Evolutionary conservation across 495 filamentous ascomycete species (phyloP).

Genomic region (Rhizodiscina lignyota): DNA sequence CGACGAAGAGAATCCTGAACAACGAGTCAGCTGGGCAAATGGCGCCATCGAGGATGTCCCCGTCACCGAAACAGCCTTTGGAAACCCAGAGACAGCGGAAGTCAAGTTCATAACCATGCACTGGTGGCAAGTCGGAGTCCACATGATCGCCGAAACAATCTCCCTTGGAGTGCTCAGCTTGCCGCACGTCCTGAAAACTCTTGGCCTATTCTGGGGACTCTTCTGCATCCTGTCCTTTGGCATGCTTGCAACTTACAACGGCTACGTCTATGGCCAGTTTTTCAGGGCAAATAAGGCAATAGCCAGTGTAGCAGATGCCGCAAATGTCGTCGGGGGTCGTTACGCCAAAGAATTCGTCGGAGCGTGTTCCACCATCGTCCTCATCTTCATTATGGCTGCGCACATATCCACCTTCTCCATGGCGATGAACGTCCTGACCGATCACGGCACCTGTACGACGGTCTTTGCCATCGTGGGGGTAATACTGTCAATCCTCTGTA

Average conservation of each 20-base stretch:
- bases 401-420: conserved; percentile 62
- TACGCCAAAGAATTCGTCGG: conserved; percentile 50
- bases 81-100: conserved; percentile 8
- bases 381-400: conserved; percentile 61
- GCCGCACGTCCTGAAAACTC: conserved; percentile 12
- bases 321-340: conserved; percentile 43
- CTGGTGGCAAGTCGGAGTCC: conserved; percentile 8
- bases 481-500: conserved; percentile 41
- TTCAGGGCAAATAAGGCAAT: conserved; percentile 58
- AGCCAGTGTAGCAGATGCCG: conserved; percentile 55
- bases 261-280: conserved; percentile 63
- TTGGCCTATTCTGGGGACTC: conserved; percentile 20
- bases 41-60: too few relatives aligned
- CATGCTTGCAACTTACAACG: conserved; percentile 55
- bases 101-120: conserved; percentile 9
- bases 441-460: conserved; percentile 49
- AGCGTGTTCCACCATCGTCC: conserved; percentile 44
- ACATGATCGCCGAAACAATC: conserved; percentile 23
- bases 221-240: conserved; percentile 46
- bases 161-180: conserved; percentile 20
- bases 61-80: too few relatives aligned
- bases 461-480: conserved; percentile 49
- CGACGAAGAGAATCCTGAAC: too few relatives aligned
- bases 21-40: too few relatives aligned
- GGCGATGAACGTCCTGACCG: conserved; percentile 47